These are phyloP conservation scores for Camellia sinensis DNA, from an alignment of 148 eudicot species.

Conservation along the genomic window DNA sequence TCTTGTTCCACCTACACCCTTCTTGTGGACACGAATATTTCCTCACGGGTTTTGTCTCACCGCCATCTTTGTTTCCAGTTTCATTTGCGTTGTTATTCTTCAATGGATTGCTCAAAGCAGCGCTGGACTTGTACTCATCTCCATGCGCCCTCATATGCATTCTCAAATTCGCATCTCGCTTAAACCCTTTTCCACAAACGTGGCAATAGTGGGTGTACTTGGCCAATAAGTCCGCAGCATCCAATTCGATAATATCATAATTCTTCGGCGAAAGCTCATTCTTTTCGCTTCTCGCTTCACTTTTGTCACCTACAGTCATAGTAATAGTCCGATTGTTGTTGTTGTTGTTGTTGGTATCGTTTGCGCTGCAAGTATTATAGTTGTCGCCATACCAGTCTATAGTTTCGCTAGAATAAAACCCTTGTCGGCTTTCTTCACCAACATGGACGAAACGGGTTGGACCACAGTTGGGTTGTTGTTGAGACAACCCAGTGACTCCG, in stretches of 20 bases:
- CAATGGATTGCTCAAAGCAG: slow-evolving; percentile 66
- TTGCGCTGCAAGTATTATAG: background rate
- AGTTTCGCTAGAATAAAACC: slow-evolving; percentile 10
- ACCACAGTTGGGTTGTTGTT: background rate
- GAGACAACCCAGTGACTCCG: background rate
- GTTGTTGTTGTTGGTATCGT: background rate
- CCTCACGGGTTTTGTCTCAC: slow-evolving; percentile 14
- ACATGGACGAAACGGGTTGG: background rate
- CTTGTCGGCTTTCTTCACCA: background rate
- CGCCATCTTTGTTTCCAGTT: background rate
- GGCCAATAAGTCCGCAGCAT: slow-evolving; percentile 65
- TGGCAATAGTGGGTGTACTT: slow-evolving; percentile 82
- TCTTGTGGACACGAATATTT: slow-evolving; percentile 89
- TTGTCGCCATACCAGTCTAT: slow-evolving; percentile 27
- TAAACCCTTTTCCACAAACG: slow-evolving; percentile 85
- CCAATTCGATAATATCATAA: slow-evolving; percentile 36
- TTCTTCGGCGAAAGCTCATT: background rate
- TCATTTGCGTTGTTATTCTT: slow-evolving; percentile 17
- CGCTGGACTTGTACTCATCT: slow-evolving; percentile 76
- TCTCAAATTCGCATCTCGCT: slow-evolving; percentile 81
- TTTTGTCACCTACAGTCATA: no score
- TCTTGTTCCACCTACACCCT: slow-evolving; percentile 83
- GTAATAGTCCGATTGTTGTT: background rate
- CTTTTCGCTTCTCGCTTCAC: background rate
- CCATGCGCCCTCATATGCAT: slow-evolving; percentile 99